Evolutionary conservation across 495 filamentous ascomycete species (phyloP).

Genomic region (Beverwykella pulmonaria): DNA sequence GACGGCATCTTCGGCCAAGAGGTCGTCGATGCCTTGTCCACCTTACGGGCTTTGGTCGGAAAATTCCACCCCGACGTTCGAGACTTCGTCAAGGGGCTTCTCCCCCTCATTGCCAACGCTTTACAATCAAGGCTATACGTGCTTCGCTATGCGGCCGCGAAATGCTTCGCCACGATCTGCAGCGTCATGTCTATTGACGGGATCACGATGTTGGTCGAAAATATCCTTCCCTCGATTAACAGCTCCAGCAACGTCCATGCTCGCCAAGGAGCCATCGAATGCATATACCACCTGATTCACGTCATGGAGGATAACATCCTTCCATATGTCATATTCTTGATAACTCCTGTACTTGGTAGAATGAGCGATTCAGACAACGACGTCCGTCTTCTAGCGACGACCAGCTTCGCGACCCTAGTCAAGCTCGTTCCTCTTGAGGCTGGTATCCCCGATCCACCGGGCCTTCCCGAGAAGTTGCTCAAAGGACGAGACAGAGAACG

Average conservation of each 20-base stretch:
- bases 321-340: conserved; percentile 97
- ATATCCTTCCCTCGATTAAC: conserved; percentile 85
- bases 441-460: conserved; percentile 94
- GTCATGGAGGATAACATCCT: conserved; percentile 97
- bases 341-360: conserved; percentile 95
- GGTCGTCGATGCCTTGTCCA: conserved; percentile 89
- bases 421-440: conserved; percentile 99
- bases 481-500: conserved; percentile 88
- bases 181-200: conserved; percentile 91
- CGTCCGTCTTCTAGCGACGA: conserved; percentile 89
- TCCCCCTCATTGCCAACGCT: conserved; percentile 85
- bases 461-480: conserved; percentile 82
- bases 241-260: conserved; percentile 81
- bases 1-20: conserved; percentile 79
- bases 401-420: conserved; percentile 93
- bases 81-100: conserved; percentile 73
- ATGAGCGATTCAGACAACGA: conserved; percentile 99
- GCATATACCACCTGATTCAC: conserved; percentile 89
- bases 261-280: conserved; percentile 92
- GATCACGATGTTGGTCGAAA: conserved; percentile 94
- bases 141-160: conserved; percentile 93
- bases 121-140: conserved; percentile 85
- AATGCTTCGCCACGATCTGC: conserved; percentile 96
- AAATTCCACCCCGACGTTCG: conserved; percentile 75
- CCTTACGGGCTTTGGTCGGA: conserved; percentile 84